Percentiles rank a stretch among this genome's conserved stretches.
phyloP scores from a whole-genome alignment of 352 stramenopile species.

The Achlya hypogyna region DNA sequence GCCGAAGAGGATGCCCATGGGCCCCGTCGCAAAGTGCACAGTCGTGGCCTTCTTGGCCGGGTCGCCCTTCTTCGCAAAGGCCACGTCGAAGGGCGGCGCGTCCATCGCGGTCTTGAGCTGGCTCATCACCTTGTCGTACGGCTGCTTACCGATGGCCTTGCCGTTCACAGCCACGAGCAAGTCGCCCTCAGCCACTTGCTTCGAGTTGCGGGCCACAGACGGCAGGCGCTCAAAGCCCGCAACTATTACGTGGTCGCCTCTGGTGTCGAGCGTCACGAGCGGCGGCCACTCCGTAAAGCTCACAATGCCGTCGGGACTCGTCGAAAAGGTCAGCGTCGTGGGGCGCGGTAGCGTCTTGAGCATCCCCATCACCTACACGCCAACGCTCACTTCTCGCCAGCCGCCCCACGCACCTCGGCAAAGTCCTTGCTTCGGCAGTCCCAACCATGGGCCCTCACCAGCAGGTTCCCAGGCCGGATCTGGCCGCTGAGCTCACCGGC shows the following conservation, averaged over 20 bases:
- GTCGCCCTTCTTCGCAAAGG: slow-evolving; percentile 17
- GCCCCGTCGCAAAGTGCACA: slow-evolving; percentile 50
- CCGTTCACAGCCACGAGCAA: slow-evolving; percentile 58
- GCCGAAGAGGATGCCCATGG: slow-evolving; percentile 72
- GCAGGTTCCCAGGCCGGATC: slow-evolving; percentile 53
- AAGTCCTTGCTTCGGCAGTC: slow-evolving; percentile 63
- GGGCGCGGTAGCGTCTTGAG: slow-evolving; percentile 38
- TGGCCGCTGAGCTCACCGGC: slow-evolving; percentile 59
- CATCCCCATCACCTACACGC: slow-evolving; percentile 44
- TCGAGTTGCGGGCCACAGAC: slow-evolving; percentile 62
- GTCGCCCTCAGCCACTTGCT: slow-evolving; percentile 50
- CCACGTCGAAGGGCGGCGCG: slow-evolving; percentile 10
- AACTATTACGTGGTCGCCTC: slow-evolving; percentile 41
- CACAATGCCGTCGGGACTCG: slow-evolving; percentile 66
- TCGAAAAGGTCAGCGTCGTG: slow-evolving; percentile 61
- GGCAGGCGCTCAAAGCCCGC: slow-evolving; percentile 58
- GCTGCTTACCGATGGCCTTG: slow-evolving; percentile 36
- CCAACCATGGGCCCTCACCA: slow-evolving; percentile 54
- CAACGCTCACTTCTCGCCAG: too few relatives aligned
- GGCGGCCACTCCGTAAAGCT: slow-evolving; percentile 73
- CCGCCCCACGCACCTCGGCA: slow-evolving; percentile 22
- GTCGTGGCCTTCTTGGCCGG: slow-evolving; percentile 32
- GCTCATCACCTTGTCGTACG: slow-evolving; percentile 30
- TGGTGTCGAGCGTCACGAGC: slow-evolving; percentile 61
- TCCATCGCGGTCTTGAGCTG: slow-evolving; percentile 3